phyloP scores from a whole-genome alignment of 2,329 filamentous ascomycete species.

The Alternaria atra region DNA sequence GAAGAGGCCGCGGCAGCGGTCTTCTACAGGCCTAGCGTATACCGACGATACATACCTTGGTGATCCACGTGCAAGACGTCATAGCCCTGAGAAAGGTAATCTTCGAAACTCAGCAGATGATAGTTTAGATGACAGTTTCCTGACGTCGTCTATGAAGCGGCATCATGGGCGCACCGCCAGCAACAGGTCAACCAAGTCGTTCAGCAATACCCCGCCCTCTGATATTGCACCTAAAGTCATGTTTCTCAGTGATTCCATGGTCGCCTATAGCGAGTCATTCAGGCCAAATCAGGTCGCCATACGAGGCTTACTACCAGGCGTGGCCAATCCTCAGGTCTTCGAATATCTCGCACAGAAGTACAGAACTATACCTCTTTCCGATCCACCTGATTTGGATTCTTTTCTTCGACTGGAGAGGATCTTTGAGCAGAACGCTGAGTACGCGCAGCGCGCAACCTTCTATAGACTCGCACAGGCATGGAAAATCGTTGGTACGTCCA shows the following conservation, averaged over 20 bases:
- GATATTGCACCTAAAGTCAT: slow-evolving; percentile 59
- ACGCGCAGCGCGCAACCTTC: slow-evolving; percentile 61
- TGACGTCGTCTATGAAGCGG: slow-evolving; percentile 59
- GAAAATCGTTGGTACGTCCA: slow-evolving; percentile 63
- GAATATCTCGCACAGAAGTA: slow-evolving; percentile 57
- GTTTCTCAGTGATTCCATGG: slow-evolving; percentile 61
- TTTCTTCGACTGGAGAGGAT: slow-evolving; percentile 50
- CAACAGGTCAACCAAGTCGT: slow-evolving; percentile 61
- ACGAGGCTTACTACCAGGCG: slow-evolving; percentile 59
- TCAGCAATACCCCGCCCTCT: slow-evolving; percentile 63
- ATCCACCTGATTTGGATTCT: slow-evolving; percentile 51
- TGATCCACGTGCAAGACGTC: slow-evolving; percentile 54
- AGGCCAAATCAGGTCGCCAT: slow-evolving; percentile 59
- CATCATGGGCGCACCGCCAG: slow-evolving; percentile 58
- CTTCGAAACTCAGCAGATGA: slow-evolving; percentile 65
- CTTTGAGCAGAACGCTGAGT: slow-evolving; percentile 63
- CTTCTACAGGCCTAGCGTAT: slow-evolving; percentile 54
- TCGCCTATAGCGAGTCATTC: slow-evolving; percentile 51
- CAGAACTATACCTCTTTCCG: slow-evolving; percentile 50
- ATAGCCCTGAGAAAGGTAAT: slow-evolving; percentile 58
- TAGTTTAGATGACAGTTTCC: slow-evolving; percentile 63
- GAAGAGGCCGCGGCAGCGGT: slow-evolving; percentile 56
- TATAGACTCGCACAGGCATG: slow-evolving; percentile 66
- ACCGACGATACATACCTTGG: slow-evolving; percentile 49
- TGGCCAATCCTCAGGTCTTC: slow-evolving; percentile 48